Evolutionary conservation across 441 rosid species (phyloP).

Genomic region (Aleurites moluccanus): DNA sequence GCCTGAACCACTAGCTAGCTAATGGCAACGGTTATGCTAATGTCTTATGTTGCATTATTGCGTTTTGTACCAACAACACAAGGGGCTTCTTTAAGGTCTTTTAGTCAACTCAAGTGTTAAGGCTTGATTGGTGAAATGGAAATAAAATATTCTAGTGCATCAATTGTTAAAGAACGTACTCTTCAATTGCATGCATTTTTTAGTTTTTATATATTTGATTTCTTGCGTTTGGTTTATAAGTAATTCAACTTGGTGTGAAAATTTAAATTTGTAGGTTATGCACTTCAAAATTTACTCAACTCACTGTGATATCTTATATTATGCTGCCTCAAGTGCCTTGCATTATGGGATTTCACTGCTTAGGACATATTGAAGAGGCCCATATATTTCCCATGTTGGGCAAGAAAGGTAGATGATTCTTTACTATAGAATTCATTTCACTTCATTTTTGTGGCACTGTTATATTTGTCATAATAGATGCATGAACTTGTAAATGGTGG

Average conservation of each 20-base stretch:
- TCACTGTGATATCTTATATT: slow-evolving; percentile 72
- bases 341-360: slow-evolving; percentile 80
- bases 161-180: not conserved
- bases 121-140: slow-evolving; percentile 2
- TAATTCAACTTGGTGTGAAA: slow-evolving; percentile 3
- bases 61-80: not conserved
- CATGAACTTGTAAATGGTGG: slow-evolving; percentile 8
- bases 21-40: not conserved
- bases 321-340: slow-evolving; percentile 83
- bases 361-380: slow-evolving; percentile 66
- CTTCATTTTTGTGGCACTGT: slow-evolving; percentile 21
- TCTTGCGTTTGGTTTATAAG: not conserved
- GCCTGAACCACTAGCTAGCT: not conserved
- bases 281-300: slow-evolving; percentile 81
- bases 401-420: slow-evolving; percentile 51
- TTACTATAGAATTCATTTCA: slow-evolving; percentile 20
- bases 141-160: not conserved
- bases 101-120: not conserved
- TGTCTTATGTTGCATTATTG: not conserved
- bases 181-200: not conserved
- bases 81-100: not conserved
- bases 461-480: not conserved
- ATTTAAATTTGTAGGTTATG: slow-evolving; percentile 55
- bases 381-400: slow-evolving; percentile 41
- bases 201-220: not conserved